Evolutionary conservation across 805 yeast genomes (phyloP).

Genomic region (Schizosaccharomyces osmophilus): DNA sequence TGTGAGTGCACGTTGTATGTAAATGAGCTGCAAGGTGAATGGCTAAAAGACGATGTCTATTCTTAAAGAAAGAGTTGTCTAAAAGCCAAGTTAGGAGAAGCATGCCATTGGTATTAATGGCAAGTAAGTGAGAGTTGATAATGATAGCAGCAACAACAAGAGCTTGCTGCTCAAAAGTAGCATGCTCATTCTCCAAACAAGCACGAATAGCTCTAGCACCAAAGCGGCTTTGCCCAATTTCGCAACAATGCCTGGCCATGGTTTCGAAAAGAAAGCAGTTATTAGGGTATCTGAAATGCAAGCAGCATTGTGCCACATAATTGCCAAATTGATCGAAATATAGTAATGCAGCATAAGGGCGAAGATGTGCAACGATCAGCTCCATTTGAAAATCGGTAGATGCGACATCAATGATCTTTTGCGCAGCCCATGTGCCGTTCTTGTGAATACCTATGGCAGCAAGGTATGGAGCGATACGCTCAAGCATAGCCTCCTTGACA

Average conservation of each 20-base stretch:
- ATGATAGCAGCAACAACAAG: slow-evolving; percentile 58
- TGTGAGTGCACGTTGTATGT: slow-evolving; percentile 45
- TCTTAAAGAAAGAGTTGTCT: slow-evolving; percentile 48
- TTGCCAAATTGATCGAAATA: slow-evolving; percentile 93
- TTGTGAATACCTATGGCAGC: slow-evolving; percentile 89
- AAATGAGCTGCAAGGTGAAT: slow-evolving; percentile 22
- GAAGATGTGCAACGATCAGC: slow-evolving; percentile 42
- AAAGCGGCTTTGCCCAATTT: slow-evolving; percentile 65
- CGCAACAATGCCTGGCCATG: slow-evolving; percentile 50
- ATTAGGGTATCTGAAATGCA: slow-evolving; percentile 71
- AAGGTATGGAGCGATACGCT: slow-evolving; percentile 49
- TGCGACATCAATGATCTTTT: slow-evolving; percentile 66
- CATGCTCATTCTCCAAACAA: slow-evolving; percentile 56
- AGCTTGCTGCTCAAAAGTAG: slow-evolving; percentile 41
- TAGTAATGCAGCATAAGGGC: slow-evolving; percentile 60
- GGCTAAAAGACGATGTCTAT: slow-evolving; percentile 21
- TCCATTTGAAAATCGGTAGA: slow-evolving; percentile 35
- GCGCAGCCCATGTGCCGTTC: slow-evolving; percentile 98
- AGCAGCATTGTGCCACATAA: slow-evolving; percentile 82
- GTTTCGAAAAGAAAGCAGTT: slow-evolving; percentile 75
- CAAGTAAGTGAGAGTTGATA: slow-evolving; percentile 51
- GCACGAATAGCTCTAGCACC: slow-evolving; percentile 92
- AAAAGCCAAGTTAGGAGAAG: slow-evolving; percentile 79
- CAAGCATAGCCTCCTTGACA: slow-evolving; percentile 58
- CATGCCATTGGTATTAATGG: slow-evolving; percentile 68